Evolutionary conservation across 371 early-diverging fungal genomes (phyloP), one percentile per base, ranked within the genome.

Genomic region (Circinella minor): DNA sequence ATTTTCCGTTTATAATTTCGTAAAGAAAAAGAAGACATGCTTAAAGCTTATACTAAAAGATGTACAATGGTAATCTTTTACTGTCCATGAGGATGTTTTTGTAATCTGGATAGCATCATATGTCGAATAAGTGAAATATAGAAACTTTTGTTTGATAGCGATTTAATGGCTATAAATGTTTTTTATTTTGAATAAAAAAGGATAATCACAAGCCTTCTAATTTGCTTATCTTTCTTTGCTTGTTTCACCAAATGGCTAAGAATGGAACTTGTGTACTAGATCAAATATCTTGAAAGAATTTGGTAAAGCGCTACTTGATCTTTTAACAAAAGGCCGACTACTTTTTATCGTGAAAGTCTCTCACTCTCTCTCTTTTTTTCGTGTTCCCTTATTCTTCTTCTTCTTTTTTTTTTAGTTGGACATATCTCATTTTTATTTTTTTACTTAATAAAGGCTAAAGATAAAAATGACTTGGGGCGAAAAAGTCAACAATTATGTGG

Each of bases 401-500:
- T 27, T 27, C 27, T 27, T 27, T 27, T 55, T 55, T 55, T n/a
- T 4, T 51, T 51, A 3, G 15, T 4, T 51, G 15, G 51, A 13
- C 17, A 15, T 13, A 51, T 51, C 51, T 15, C 51, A 17, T n/a
- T n/a, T 51, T 62, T 38, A 9, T 46, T 14, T 18, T 20, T 39
- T 15, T 1, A 27, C 27, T 27, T 27, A 27, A 27, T 27, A 27
- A 27, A 27, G 2, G 27, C 27, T 27, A 27, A 27, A 27, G 27
- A 27, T 9, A 62, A 36, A 15, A 10, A 73, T 73, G 74, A 49
- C 67, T 59, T 72, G 70, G 69, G 46, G 78, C 18, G 81, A 83
- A 39, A 81, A 70, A 48, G 72, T 89, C 62, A 90, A 91, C 69
- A 71, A 70, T 17, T 64, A 66, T 36, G 83, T 90, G 8, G 91